Evolutionary conservation across 192 early-diverging fungal species (phyloP), one percentile per base, ranked within the genome.

Genomic region (Gorgonomyces haynaldii): DNA sequence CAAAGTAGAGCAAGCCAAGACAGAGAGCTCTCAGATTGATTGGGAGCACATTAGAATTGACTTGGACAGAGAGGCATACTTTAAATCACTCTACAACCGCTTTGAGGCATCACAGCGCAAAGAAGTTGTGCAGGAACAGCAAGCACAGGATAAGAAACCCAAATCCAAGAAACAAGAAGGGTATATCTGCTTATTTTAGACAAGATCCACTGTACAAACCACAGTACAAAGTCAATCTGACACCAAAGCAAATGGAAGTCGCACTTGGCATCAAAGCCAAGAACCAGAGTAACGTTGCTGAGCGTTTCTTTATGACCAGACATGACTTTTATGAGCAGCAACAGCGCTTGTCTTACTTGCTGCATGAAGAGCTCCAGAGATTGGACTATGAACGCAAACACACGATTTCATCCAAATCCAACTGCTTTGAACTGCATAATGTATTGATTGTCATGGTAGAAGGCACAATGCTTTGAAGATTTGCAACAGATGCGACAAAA

Each of bases 311-410:
- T 50, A 38, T 40, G 1, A 61, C 61, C 4, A 53, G 71, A 17
- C 57, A 74, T 21, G 52, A 66, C 20, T 70, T 69, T 44, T 74
- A 66, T 43, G 67, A 74, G 31, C 62, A 70, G 44, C 40, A 57
- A 30, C 36, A 47, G 16, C 46, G 68, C 24, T 32, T 70, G 32
- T 65, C 53, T 7, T 66, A 74, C 31, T 21, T 66, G 15, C 53
- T 74, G 3, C 21, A 35, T 25, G 71, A 74, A 28, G 71, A 74
- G 17, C 53, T 74, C 16, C 52, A 60, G 36, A 8, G 69, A 60
- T 29, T 73, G 45, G 71, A 74, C 37, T 52, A 52, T 27, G 64
- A 66, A 19, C 60, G 71, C 5, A 62, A 66, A 49, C 21, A 52
- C 5, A 47, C 45, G 10, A 68, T 69, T 42, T 26, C 56, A 23